Base-by-base conservation (phyloP, 805 yeast genomes). In the Zygosaccharomyces bailii region DNA sequence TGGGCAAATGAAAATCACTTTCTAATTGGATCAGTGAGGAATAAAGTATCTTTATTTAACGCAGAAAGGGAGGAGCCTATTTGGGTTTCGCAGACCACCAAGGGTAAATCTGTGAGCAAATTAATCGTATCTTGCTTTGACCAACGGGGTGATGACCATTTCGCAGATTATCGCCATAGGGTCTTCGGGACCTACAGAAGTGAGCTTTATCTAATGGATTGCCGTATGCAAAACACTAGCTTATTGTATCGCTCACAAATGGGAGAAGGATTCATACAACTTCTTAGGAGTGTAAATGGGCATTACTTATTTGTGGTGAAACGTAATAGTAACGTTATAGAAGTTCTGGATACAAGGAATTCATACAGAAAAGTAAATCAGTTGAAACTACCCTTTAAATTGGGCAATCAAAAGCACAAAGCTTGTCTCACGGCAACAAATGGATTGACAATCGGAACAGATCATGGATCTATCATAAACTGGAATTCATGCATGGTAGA, bases 261-360 rank as follows among this genome's bases (percentile, higher is more conserved):
- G 35, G 71, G 60, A 3, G 59, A 45, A 51, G 76, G 68, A 3
- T 54, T 59, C 13, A 59, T 54, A 11, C 75, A 71, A 48, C 31
- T 71, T 0, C 14, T 72, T 5, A 60, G 52, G 20, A 65, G 72
- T 16, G 54, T 52, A 1, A 71, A 68, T 52, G 71, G 67, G 4
- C 63, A 61, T 30, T 71, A 61, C 40, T 14, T 69, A 4, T 72
- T 60, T 43, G 58, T 59, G 1, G 20, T 69, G 1, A 54, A 62
- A 24, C 53, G 77, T 24, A 55, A 60, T 25, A 46, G 62, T 6
- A 42, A 51, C 17, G 33, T 13, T 1, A 66, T 72, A 17, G 61
- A 61, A 4, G 53, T 71, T 2, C 43, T 69, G 9, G 77, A 72
- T 44, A 30, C 53, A 2, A 46, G 77, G 21, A 60, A 37, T 11